A percentile compares a stretch with the other conserved stretches of the same genome.
Conservation (phyloP, 805 yeast genomes). For the Helenozyma rhizophorensis region DNA sequence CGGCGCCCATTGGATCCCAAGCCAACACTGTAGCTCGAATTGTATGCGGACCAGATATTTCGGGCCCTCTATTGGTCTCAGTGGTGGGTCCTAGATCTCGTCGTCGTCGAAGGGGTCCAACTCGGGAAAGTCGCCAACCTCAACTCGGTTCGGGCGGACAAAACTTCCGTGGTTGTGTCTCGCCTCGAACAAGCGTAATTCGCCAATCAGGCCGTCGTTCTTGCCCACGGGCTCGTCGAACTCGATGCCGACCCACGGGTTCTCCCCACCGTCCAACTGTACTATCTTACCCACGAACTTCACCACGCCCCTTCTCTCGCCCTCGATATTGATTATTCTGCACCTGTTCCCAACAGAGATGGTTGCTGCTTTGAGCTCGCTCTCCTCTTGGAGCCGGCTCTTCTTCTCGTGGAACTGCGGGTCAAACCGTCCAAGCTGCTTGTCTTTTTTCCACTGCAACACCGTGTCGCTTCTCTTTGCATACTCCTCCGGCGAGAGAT, state of each 20-base stretch:
- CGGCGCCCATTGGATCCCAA: too few relatives aligned
- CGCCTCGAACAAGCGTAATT: constrained; percentile 55
- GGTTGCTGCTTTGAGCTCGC: constrained; percentile 19
- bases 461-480: constrained; percentile 58
- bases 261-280: constrained; percentile 48
- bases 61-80: too few relatives aligned
- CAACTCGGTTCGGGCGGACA: constrained; percentile 63
- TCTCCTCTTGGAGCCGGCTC: constrained; percentile 22
- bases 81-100: constrained; percentile 14
- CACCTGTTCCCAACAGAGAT: constrained; percentile 53
- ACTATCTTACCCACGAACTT: constrained; percentile 65
- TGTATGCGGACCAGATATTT: too few relatives aligned
- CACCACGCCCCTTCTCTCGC: constrained; percentile 66
- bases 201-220: constrained; percentile 73
- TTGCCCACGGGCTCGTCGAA: constrained; percentile 86
- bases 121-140: constrained; percentile 64
- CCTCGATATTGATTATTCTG: constrained; percentile 38
- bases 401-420: constrained; percentile 41
- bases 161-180: constrained; percentile 67
- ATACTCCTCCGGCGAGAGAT: constrained; percentile 59
- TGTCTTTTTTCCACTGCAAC: constrained; percentile 67
- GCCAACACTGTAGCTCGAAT: too few relatives aligned
- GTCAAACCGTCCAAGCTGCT: constrained; percentile 69
- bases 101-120: constrained; percentile 41
- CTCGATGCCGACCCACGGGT: constrained; percentile 77